phyloP scores from a whole-genome alignment of 2,329 filamentous ascomycete species.

The Penicillium sp. region DNA sequence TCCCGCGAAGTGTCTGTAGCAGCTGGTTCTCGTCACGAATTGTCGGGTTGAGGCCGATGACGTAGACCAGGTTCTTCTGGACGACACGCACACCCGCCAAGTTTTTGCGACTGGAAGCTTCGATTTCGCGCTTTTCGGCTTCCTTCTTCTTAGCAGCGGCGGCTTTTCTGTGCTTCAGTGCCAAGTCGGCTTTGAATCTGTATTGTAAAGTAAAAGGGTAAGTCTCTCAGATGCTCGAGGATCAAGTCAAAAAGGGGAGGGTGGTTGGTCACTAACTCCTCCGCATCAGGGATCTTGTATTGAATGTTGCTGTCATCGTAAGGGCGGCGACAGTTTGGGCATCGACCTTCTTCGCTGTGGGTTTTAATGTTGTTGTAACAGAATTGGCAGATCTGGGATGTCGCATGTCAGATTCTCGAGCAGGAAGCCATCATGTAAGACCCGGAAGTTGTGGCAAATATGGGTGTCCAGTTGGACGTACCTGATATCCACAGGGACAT shows the following conservation, averaged over 20 bases:
- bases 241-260: conserved; percentile 15
- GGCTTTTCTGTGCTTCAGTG: conserved; percentile 84
- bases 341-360: conserved; percentile 89
- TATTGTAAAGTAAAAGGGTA: conserved; percentile 18
- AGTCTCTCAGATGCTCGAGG: conserved; percentile 16
- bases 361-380: conserved; percentile 99
- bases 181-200: conserved; percentile 56
- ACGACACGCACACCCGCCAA: conserved; percentile 93
- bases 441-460: neutral
- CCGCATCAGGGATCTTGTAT: conserved; percentile 90
- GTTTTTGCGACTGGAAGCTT: conserved; percentile 93
- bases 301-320: conserved; percentile 98
- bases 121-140: conserved; percentile 92
- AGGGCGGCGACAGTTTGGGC: conserved; percentile 91
- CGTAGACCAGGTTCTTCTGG: conserved; percentile 98
- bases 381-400: conserved; percentile 88
- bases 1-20: conserved; percentile 83
- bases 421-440: no score
- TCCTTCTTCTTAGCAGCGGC: conserved; percentile 90
- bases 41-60: conserved; percentile 89
- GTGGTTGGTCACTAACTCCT: conserved; percentile 72
- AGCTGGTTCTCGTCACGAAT: conserved; percentile 86
- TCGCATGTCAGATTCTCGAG: conserved; percentile 13
- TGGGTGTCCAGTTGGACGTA: conserved; percentile 51
- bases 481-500: conserved; percentile 97